Percentiles rank a stretch among this genome's conserved stretches.
Conservation (phyloP, 176 grass and related monocot species). For the Carex kokanica region DNA sequence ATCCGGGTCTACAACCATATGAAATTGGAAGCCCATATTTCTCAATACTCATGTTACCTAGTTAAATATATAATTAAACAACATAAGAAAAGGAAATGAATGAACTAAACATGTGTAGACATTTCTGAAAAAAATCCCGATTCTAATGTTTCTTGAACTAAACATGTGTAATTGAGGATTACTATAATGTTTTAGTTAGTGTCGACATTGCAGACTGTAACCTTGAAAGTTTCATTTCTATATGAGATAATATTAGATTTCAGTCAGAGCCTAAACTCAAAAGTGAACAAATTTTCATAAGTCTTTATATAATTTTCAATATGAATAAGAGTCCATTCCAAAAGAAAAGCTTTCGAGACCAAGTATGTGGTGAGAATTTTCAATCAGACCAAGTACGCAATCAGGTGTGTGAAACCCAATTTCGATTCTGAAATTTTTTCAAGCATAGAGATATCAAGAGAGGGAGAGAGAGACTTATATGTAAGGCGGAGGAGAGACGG, state of each 20-base stretch:
- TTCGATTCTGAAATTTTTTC: too few relatives aligned
- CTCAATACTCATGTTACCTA: too few relatives aligned
- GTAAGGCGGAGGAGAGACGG: too few relatives aligned
- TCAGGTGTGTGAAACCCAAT: too few relatives aligned
- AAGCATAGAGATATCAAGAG: too few relatives aligned
- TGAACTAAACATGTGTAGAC: too few relatives aligned
- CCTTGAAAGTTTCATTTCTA: neutral
- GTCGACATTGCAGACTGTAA: neutral
- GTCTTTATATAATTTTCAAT: neutral
- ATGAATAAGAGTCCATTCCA: neutral
- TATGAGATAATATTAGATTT: neutral
- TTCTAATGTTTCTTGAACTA: too few relatives aligned
- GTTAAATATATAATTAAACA: too few relatives aligned
- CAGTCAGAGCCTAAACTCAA: neutral
- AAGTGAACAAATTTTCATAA: neutral
- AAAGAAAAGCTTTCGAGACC: neutral
- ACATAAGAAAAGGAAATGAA: too few relatives aligned
- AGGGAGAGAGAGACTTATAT: too few relatives aligned
- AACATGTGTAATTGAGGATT: neutral
- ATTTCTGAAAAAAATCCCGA: too few relatives aligned
- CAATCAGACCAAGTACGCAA: too few relatives aligned
- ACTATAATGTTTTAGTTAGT: neutral
- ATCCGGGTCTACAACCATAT: neutral
- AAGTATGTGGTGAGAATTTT: neutral
- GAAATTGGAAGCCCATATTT: neutral